Evolutionary conservation across 1,139 yeast genomes (phyloP).

Genomic region (Suhomyces coccinellae): DNA sequence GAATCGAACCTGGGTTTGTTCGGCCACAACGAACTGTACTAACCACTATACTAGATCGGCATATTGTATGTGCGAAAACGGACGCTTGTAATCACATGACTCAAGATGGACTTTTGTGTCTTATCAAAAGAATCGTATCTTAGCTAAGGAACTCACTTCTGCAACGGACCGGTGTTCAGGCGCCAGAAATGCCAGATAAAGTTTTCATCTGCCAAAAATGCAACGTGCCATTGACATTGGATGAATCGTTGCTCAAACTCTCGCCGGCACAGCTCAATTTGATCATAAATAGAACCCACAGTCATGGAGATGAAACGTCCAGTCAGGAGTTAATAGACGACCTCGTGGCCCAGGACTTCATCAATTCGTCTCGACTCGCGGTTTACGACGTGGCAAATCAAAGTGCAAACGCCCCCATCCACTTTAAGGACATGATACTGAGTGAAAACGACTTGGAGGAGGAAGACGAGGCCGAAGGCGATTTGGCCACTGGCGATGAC

Average conservation of each 20-base stretch:
- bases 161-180: not conserved
- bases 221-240: slow-evolving; percentile 31
- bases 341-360: slow-evolving; percentile 31
- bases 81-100: not conserved
- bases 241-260: slow-evolving; percentile 30
- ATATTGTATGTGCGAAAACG: slow-evolving; percentile 2
- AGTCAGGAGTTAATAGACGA: slow-evolving; percentile 17
- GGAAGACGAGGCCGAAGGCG: slow-evolving; percentile 17
- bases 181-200: slow-evolving; percentile 9
- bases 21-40: slow-evolving; percentile 51
- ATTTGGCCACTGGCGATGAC: slow-evolving; percentile 1
- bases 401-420: slow-evolving; percentile 20
- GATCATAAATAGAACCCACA: slow-evolving; percentile 24
- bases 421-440: slow-evolving; percentile 15
- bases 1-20: slow-evolving; percentile 49
- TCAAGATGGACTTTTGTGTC: not conserved
- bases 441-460: slow-evolving; percentile 20
- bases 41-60: slow-evolving; percentile 49
- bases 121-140: not conserved
- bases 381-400: slow-evolving; percentile 23
- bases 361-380: slow-evolving; percentile 35
- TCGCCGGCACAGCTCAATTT: slow-evolving; percentile 37
- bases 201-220: slow-evolving; percentile 37
- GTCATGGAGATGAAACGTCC: slow-evolving; percentile 14
- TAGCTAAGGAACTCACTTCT: not conserved